These are phyloP conservation scores for Nephelium lappaceum DNA, from an alignment of 345 rosid species.

Conservation along the genomic window DNA sequence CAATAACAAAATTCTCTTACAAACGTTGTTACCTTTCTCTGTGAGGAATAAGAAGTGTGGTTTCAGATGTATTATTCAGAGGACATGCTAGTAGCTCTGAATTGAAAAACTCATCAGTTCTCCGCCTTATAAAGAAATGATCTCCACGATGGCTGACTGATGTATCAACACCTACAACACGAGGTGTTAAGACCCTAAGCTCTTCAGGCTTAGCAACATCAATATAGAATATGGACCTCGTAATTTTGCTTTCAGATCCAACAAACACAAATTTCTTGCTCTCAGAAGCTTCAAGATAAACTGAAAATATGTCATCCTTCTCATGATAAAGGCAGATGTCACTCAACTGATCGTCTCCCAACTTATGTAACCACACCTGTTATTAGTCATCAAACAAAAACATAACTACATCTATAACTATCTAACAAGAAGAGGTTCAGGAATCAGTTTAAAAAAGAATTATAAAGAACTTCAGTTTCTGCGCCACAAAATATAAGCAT, in stretches of 20 bases:
- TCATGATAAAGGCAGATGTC: constrained; percentile 89
- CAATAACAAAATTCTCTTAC: background rate
- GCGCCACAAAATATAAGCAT: no score
- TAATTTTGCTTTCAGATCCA: constrained; percentile 74
- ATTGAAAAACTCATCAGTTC: constrained; percentile 79
- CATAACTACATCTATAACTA: background rate
- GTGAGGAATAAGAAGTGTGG: constrained; percentile 73
- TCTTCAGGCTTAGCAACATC: constrained; percentile 67
- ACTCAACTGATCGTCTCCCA: constrained; percentile 70
- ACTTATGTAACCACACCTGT: constrained; percentile 90
- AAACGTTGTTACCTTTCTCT: constrained; percentile 61
- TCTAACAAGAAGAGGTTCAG: background rate
- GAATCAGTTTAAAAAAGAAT: background rate
- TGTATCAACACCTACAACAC: constrained; percentile 69
- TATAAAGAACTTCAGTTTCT: background rate
- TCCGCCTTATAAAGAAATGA: constrained; percentile 75
- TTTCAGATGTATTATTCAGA: constrained; percentile 59
- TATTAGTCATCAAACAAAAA: constrained; percentile 17
- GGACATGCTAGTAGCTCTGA: constrained; percentile 84
- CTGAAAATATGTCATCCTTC: constrained; percentile 83
- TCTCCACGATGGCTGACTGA: constrained; percentile 80
- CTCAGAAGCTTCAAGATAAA: constrained; percentile 72
- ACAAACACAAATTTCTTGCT: constrained; percentile 74
- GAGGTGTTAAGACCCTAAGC: constrained; percentile 74
- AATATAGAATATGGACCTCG: constrained; percentile 66